phyloP scores from a whole-genome alignment of 495 filamentous ascomycete genomes.

The Penicillium ucsense region DNA sequence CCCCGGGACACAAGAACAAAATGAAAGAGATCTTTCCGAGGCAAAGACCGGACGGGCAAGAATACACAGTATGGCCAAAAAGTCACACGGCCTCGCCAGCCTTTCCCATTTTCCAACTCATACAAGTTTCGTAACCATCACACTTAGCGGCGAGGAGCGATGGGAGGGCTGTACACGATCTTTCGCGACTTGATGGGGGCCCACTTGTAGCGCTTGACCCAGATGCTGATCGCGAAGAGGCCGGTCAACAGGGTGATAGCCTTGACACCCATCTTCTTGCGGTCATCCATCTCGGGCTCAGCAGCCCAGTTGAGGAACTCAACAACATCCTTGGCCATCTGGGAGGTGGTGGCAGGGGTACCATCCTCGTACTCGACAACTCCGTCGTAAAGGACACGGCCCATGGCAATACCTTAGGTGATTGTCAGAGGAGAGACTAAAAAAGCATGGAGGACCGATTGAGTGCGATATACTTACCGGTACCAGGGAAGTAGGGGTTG shows the following conservation, averaged over 20 bases:
- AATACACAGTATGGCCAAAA: conserved; percentile 21
- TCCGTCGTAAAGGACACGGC: conserved; percentile 93
- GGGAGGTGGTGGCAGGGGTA: conserved; percentile 85
- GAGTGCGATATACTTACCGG: conserved; percentile 42
- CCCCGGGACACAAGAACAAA: conserved; percentile 24
- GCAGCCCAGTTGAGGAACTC: conserved; percentile 99
- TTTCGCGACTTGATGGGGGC: conserved; percentile 88
- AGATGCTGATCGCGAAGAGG: conserved; percentile 79
- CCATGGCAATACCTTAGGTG: conserved; percentile 80
- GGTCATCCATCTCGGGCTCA: conserved; percentile 96
- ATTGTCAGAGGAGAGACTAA: conserved; percentile 3
- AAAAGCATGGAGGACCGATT: not conserved
- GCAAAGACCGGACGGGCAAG: conserved; percentile 18
- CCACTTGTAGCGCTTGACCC: conserved; percentile 99
- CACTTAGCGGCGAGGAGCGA: conserved; percentile 35
- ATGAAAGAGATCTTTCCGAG: conserved; percentile 17
- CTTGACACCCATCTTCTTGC: conserved; percentile 99
- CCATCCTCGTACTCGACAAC: conserved; percentile 98
- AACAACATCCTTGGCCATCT: conserved; percentile 99
- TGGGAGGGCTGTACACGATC: conserved; percentile 74
- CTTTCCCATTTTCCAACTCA: conserved; percentile 29
- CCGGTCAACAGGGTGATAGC: conserved; percentile 66
- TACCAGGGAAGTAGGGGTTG: conserved; percentile 99
- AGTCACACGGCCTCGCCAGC: conserved; percentile 19
- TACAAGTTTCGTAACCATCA: conserved; percentile 18